Conservation (phyloP, 1,284 basidiomycete species). For the Cronartium quercuum region DNA sequence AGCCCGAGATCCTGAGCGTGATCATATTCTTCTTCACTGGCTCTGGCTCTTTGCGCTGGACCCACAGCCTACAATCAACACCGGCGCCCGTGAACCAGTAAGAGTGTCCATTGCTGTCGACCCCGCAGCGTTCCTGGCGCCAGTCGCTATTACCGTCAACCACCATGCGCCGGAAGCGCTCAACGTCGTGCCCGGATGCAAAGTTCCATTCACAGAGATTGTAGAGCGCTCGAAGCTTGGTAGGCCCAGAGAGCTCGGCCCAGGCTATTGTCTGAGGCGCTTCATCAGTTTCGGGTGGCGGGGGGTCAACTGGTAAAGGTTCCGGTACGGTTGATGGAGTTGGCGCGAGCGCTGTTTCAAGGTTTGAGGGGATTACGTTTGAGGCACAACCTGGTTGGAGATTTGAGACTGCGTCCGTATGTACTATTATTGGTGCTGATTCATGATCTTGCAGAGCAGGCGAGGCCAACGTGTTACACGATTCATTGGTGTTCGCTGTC, state of each 20-base stretch:
- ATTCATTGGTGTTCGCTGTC: not conserved
- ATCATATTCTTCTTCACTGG: constrained; percentile 5
- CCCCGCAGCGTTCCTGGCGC: constrained; percentile 30
- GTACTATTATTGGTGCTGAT: not conserved
- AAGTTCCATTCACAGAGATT: constrained; percentile 38
- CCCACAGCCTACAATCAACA: constrained; percentile 20
- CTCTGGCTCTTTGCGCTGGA: constrained; percentile 25
- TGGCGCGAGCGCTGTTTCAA: not conserved
- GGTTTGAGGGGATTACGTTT: not conserved
- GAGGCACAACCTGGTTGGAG: not conserved
- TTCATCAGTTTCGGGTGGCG: constrained; percentile 1
- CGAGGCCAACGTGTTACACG: not conserved
- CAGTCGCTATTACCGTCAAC: constrained; percentile 11
- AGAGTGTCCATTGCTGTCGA: constrained; percentile 8
- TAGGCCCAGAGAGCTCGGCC: constrained; percentile 7
- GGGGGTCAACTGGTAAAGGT: not conserved
- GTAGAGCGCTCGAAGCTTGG: constrained; percentile 11
- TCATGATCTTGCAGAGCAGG: not conserved
- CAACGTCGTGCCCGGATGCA: constrained; percentile 13
- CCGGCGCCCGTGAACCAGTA: constrained; percentile 33
- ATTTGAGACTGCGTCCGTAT: not conserved
- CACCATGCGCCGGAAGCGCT: constrained; percentile 30
- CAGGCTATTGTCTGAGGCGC: constrained; percentile 10
- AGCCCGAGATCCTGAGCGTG: constrained; percentile 11
- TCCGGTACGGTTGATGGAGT: not conserved